phyloP scores from a whole-genome alignment of 2,329 filamentous ascomycete species.

The Fusarium concolor region DNA sequence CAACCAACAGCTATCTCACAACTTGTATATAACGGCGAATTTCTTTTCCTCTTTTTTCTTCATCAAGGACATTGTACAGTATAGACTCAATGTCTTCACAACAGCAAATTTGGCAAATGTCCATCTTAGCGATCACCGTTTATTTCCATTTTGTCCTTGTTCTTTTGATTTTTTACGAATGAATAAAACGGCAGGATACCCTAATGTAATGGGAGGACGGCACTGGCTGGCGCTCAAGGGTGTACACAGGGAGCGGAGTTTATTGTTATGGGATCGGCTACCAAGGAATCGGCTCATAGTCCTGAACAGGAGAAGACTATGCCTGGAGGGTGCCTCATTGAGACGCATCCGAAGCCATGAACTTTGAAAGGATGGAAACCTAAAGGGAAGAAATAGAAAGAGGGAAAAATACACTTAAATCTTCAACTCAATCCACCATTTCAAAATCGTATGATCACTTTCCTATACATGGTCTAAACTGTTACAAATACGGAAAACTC shows the following conservation, averaged over 20 bases:
- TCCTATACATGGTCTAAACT: not conserved
- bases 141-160: slow-evolving; percentile 27
- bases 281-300: not conserved
- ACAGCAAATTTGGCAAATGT: slow-evolving; percentile 15
- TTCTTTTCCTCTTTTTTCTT: slow-evolving; percentile 6
- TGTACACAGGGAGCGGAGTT: slow-evolving; percentile 26
- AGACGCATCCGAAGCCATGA: not conserved
- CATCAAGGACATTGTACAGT: slow-evolving; percentile 37
- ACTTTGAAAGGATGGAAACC: not conserved
- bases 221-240: slow-evolving; percentile 41
- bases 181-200: slow-evolving; percentile 42
- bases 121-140: slow-evolving; percentile 24
- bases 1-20: slow-evolving; percentile 12
- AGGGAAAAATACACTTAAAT: slow-evolving; percentile 1
- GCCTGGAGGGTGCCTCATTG: not conserved
- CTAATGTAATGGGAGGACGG: slow-evolving; percentile 48
- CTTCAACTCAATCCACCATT: slow-evolving; percentile 1
- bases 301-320: not conserved
- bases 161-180: slow-evolving; percentile 36
- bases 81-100: slow-evolving; percentile 24
- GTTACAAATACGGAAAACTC: not conserved
- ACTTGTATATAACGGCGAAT: slow-evolving; percentile 35
- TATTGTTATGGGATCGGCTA: not conserved
- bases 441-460: not conserved
- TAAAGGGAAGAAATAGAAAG: slow-evolving; percentile 1